Conservation (phyloP, 2,329 filamentous ascomycete genomes). For the Alternaria gaisen region DNA sequence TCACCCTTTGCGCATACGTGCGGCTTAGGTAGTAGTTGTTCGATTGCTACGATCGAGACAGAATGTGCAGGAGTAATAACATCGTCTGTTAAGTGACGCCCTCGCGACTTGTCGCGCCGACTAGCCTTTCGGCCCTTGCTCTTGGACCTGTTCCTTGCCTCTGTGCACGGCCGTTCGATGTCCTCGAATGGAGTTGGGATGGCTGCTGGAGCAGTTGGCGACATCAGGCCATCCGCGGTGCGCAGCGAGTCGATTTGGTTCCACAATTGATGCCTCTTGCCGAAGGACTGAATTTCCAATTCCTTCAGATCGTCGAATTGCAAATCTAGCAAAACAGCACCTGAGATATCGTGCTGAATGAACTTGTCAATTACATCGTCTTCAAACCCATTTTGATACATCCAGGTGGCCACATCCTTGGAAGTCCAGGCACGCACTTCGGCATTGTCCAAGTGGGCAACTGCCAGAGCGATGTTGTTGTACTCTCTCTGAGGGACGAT, state of each 20-base stretch:
- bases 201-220: constrained; percentile 52
- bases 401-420: constrained; percentile 82
- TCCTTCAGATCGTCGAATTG: constrained; percentile 89
- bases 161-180: constrained; percentile 55
- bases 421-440: constrained; percentile 74
- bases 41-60: constrained; percentile 90
- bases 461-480: constrained; percentile 62
- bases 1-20: constrained; percentile 88
- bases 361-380: constrained; percentile 81
- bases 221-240: constrained; percentile 53
- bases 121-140: constrained; percentile 46
- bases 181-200: constrained; percentile 62
- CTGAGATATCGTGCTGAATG: constrained; percentile 90
- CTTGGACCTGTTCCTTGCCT: constrained; percentile 45
- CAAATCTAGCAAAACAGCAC: constrained; percentile 84
- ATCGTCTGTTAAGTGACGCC: constrained; percentile 62
- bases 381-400: constrained; percentile 85
- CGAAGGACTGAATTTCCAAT: constrained; percentile 81
- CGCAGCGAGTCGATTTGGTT: constrained; percentile 77
- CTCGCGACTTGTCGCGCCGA: constrained; percentile 44
- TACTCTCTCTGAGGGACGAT: constrained; percentile 51
- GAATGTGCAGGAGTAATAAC: constrained; percentile 81
- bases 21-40: constrained; percentile 84
- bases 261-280: constrained; percentile 81
- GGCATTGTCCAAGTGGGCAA: constrained; percentile 67